These are phyloP conservation scores for Solanum virginianum DNA, from an alignment of 257 asterid genomes.

Conservation along the genomic window DNA sequence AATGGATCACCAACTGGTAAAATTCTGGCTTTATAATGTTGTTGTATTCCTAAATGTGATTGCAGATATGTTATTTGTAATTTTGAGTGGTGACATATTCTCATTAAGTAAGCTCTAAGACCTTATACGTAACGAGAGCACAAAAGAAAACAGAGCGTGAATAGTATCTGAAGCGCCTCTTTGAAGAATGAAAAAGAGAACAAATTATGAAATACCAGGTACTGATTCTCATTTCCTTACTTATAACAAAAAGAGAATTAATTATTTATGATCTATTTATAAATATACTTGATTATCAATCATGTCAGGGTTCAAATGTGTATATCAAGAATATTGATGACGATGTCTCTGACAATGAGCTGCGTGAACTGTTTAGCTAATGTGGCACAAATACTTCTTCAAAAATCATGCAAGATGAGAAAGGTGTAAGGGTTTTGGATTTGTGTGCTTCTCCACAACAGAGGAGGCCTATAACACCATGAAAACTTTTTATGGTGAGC, in stretches of 20 bases:
- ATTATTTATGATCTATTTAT: background rate
- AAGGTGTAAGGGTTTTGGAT: constrained; percentile 75
- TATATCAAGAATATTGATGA: constrained; percentile 58
- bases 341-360: constrained; percentile 37
- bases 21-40: background rate
- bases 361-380: constrained; percentile 40
- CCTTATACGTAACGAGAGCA: constrained; percentile 67
- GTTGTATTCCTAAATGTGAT: background rate
- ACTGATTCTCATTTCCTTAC: background rate
- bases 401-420: constrained; percentile 42
- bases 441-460: constrained; percentile 52
- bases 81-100: background rate
- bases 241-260: constrained; percentile 17
- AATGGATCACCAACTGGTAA: constrained; percentile 57
- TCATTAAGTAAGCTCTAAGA: constrained; percentile 48
- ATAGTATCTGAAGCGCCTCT: constrained; percentile 47
- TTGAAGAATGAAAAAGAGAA: constrained; percentile 71
- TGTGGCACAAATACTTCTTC: constrained; percentile 42
- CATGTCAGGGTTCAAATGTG: constrained; percentile 60
- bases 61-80: background rate
- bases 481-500: constrained; percentile 43
- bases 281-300: constrained; percentile 44
- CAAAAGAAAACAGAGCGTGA: constrained; percentile 79
- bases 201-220: constrained; percentile 65
- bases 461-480: constrained; percentile 52